These are phyloP conservation scores for Adansonia rubrostipa DNA, from an alignment of 441 rosid genomes.

Conservation along the genomic window DNA sequence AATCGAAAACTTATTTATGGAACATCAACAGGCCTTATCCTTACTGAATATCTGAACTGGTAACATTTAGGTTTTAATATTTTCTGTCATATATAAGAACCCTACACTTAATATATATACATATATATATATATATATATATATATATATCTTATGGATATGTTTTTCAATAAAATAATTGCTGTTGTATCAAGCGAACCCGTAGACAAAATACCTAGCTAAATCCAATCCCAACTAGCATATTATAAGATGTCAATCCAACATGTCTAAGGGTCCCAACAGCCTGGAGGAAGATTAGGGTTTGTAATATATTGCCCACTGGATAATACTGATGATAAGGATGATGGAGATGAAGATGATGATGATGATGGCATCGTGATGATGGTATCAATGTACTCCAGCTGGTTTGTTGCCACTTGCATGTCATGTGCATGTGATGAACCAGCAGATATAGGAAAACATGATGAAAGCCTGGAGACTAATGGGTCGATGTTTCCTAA, in stretches of 20 bases:
- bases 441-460: slow-evolving; percentile 33
- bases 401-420: slow-evolving; percentile 38
- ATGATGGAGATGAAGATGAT: slow-evolving; percentile 45
- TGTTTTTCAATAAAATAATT: slow-evolving; percentile 23
- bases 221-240: neutral
- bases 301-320: slow-evolving; percentile 53
- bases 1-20: slow-evolving; percentile 30
- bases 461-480: slow-evolving; percentile 36
- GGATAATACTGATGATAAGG: slow-evolving; percentile 48
- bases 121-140: slow-evolving; percentile 9
- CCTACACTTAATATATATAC: neutral
- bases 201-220: slow-evolving; percentile 23
- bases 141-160: neutral
- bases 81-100: neutral
- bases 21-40: slow-evolving; percentile 24
- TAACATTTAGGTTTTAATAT: slow-evolving; percentile 50
- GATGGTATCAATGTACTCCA: slow-evolving; percentile 65
- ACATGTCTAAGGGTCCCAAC: slow-evolving; percentile 56
- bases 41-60: slow-evolving; percentile 42
- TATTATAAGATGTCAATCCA: slow-evolving; percentile 2
- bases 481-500: slow-evolving; percentile 40
- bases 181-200: slow-evolving; percentile 11
- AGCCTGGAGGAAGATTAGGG: slow-evolving; percentile 53
- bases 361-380: slow-evolving; percentile 35
- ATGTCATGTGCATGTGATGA: slow-evolving; percentile 33